A percentile compares a stretch with the other conserved stretches of the same genome.
These are phyloP conservation scores for Acanthamoeba lugdunensis DNA, from an alignment of 208 protist species.

Conservation along the genomic window DNA sequence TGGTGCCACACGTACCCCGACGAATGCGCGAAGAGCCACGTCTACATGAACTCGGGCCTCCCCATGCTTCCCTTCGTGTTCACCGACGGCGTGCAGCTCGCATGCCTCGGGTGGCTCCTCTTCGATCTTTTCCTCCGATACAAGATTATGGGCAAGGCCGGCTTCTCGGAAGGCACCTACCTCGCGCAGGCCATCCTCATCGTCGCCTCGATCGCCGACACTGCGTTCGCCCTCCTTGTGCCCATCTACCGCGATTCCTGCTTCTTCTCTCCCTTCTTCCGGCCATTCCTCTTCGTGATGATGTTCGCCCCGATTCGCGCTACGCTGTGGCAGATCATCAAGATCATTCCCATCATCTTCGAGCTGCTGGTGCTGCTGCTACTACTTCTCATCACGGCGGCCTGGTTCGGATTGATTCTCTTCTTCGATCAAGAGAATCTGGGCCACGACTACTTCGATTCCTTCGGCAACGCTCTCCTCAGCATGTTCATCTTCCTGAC, in stretches of 20 bases:
- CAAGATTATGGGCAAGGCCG: constrained; percentile 27
- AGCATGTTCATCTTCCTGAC: constrained; percentile 51
- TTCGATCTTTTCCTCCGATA: constrained; percentile 45
- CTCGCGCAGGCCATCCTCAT: not conserved
- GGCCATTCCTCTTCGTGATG: constrained; percentile 14
- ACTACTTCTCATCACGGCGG: constrained; percentile 16
- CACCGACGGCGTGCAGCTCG: not conserved
- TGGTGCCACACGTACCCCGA: constrained; percentile 10
- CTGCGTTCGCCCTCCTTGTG: constrained; percentile 6
- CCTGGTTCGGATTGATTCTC: constrained; percentile 42
- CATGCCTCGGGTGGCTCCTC: constrained; percentile 16
- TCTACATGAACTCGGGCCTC: constrained; percentile 52
- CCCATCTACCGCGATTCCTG: not conserved
- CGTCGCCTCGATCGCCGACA: constrained; percentile 39
- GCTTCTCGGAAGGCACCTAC: constrained; percentile 49
- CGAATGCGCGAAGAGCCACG: not conserved
- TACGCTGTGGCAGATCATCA: constrained; percentile 53
- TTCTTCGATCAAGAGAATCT: constrained; percentile 53
- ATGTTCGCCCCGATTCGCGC: not conserved
- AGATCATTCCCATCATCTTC: constrained; percentile 55
- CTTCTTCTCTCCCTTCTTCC: constrained; percentile 39
- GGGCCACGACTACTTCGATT: constrained; percentile 45
- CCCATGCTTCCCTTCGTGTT: not conserved
- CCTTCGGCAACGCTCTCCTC: constrained; percentile 23
- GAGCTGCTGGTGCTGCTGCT: constrained; percentile 43